Evolutionary conservation across 2,329 filamentous ascomycete species (phyloP).

Genomic region (Phaeosphaeria sp.): DNA sequence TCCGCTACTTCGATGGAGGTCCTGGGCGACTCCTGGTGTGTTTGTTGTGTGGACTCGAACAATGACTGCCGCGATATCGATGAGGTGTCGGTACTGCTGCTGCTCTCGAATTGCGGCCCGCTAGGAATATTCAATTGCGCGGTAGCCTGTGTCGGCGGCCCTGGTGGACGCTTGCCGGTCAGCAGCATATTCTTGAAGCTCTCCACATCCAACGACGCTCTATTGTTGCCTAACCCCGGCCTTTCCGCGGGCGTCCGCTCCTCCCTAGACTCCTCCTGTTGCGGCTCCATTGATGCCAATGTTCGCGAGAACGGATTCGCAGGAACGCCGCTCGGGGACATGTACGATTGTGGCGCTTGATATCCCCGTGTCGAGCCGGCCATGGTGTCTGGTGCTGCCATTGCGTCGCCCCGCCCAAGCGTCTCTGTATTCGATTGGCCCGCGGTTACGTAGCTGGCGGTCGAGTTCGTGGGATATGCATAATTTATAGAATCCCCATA

Average conservation of each 20-base stretch:
- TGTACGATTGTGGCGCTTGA: conserved; percentile 16
- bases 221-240: conserved; percentile 31
- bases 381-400: conserved; percentile 29
- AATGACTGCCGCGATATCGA: conserved; percentile 67
- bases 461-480: conserved; percentile 21
- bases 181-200: conserved; percentile 78
- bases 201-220: conserved; percentile 72
- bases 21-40: conserved; percentile 59
- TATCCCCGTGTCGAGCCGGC: conserved; percentile 29
- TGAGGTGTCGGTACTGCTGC: conserved; percentile 65
- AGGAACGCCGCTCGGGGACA: conserved; percentile 30
- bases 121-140: conserved; percentile 28
- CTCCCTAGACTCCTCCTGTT: conserved; percentile 29
- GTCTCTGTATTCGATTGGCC: conserved; percentile 21
- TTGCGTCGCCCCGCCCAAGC: conserved; percentile 31
- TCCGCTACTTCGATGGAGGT: conserved; percentile 66
- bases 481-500: conserved; percentile 26
- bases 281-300: conserved; percentile 46
- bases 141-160: conserved; percentile 30
- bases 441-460: conserved; percentile 21
- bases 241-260: conserved; percentile 38
- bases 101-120: conserved; percentile 48
- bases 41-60: conserved; percentile 58
- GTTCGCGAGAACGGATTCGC: conserved; percentile 49
- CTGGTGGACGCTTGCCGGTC: conserved; percentile 65